Percentiles rank a stretch among this genome's conserved stretches.
These are phyloP conservation scores for Talaromyces nanjingensis DNA, from an alignment of 495 filamentous ascomycete genomes.

Conservation along the genomic window DNA sequence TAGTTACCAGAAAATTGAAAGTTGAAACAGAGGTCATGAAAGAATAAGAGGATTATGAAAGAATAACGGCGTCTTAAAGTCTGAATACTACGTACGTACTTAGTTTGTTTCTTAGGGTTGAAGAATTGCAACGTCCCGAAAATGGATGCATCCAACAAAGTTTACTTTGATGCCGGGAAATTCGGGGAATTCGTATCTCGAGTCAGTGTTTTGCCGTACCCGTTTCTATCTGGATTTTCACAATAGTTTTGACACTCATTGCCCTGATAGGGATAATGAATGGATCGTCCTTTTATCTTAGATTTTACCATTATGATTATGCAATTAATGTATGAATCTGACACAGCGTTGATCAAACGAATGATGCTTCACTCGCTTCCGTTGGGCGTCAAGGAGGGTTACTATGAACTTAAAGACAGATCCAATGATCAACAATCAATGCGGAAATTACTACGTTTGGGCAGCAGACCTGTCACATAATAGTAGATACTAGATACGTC, in stretches of 20 bases:
- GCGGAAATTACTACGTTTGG: not conserved
- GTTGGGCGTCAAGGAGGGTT: not conserved
- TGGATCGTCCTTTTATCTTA: not conserved
- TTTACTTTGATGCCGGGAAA: not conserved
- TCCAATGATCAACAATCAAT: not conserved
- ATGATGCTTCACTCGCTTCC: not conserved
- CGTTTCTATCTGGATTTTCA: not conserved
- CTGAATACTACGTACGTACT: not conserved
- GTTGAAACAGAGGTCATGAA: not conserved
- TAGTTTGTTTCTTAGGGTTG: not conserved
- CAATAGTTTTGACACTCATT: not conserved
- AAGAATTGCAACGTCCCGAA: not conserved
- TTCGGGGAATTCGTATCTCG: not conserved
- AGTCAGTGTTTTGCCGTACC: not conserved
- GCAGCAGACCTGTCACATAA: not conserved
- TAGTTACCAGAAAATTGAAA: not conserved
- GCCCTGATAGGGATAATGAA: not conserved
- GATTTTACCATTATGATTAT: not conserved
- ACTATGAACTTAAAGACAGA: not conserved
- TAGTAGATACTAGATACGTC: not conserved
- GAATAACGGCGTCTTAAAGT: not conserved
- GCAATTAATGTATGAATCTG: not conserved
- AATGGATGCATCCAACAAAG: not conserved
- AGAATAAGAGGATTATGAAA: not conserved
- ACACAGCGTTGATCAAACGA: not conserved